Conservation (phyloP, 768 basidiomycete genomes). For the Russula foetens region DNA sequence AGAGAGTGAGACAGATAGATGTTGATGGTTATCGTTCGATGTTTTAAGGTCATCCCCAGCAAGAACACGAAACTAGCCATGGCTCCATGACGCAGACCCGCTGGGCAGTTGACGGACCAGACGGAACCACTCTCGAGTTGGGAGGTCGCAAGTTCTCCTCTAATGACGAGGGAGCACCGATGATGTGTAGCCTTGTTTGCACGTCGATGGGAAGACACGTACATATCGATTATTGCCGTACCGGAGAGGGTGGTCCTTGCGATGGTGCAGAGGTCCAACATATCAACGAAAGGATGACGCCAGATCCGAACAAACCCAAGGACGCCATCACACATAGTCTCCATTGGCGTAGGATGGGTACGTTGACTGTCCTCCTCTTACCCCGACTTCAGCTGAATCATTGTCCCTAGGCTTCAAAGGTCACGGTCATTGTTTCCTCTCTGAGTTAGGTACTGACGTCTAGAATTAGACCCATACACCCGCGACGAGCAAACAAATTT, state of each 20-base stretch:
- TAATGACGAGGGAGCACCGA: constrained; percentile 50
- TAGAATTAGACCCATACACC: constrained; percentile 46
- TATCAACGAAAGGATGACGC: constrained; percentile 33
- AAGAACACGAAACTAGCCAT: constrained; percentile 54
- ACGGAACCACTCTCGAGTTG: constrained; percentile 43
- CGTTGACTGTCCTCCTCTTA: constrained; percentile 18
- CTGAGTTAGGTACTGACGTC: background rate
- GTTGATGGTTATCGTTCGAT: background rate
- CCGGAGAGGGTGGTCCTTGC: constrained; percentile 31
- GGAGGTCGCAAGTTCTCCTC: constrained; percentile 47
- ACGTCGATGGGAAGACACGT: constrained; percentile 48
- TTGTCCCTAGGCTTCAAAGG: constrained; percentile 44
- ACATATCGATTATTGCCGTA: constrained; percentile 49
- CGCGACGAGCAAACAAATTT: constrained; percentile 46
- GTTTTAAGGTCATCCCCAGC: constrained; percentile 44
- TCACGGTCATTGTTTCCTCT: constrained; percentile 6
- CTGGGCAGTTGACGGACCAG: constrained; percentile 50
- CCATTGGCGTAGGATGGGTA: constrained; percentile 51
- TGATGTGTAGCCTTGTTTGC: constrained; percentile 55
- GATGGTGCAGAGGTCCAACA: constrained; percentile 39
- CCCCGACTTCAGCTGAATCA: background rate
- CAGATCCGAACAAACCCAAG: constrained; percentile 40
- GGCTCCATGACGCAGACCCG: constrained; percentile 53
- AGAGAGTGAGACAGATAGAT: background rate
- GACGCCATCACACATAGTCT: constrained; percentile 48